Base-by-base conservation (phyloP, 2,329 filamentous ascomycete species). In the Cladosporium sp. region DNA sequence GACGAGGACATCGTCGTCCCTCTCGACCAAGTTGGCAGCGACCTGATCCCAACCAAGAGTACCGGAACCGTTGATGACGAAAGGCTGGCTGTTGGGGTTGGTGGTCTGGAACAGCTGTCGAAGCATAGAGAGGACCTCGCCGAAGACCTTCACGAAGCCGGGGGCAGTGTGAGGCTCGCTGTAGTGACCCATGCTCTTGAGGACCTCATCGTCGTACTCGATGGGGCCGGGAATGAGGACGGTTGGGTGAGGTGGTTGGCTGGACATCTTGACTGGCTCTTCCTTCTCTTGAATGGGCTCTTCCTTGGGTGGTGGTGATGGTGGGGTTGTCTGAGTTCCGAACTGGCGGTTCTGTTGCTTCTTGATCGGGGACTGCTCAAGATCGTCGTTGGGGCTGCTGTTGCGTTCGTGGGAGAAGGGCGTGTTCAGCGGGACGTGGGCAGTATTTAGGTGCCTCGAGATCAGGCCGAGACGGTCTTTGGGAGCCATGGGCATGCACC, bases 21-120 rank as follows among this genome's bases (percentile, higher is more conserved):
- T 86, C 82, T 99, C 94, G 68, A 92, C 86, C 69, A 99, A 82
- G 83, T 98, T 99, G 73, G 93, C 90, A n/a, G 93, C 90, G 55
- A 98, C 93, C 67, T 98, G 83, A 77, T 99, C 95, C 95, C 95
- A 99, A 68, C 95, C 95, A 8, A 99, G 85, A 24, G 95, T 99
- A 66, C 95, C 95, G 63, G 93, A 97, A 69, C 95, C 95, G 71
- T 92, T 93, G 78, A 99, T 88, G 77, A 98, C 87, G 77, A 97
- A 96, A 49, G 95, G 93, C 79, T 99, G 95, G 32, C 93, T 88
- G 58, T 88, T 80, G 61, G 93, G 85, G 76, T 93, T 87, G 75
- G 89, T 90, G 73, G 92, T 94, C 82, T 97, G 92, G 87, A 99
- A 97, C 74, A 99, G 90, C 82, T 95, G 91, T 79, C 95, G 92